Evolutionary conservation across 176 grass and related monocot genomes (phyloP).

Genomic region (Chrysopogon serrulatus): DNA sequence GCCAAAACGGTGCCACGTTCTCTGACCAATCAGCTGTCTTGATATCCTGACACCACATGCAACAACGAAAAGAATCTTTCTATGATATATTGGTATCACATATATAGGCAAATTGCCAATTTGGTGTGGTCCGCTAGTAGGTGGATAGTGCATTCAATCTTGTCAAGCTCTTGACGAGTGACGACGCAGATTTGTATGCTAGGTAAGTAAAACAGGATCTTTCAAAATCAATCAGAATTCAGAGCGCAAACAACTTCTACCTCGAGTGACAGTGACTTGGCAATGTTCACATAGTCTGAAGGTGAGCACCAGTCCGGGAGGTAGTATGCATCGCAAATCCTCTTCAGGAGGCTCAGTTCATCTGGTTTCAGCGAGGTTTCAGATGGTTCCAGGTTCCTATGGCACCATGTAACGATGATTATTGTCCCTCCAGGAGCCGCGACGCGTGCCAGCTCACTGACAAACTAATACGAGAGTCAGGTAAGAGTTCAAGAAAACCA

Average conservation of each 20-base stretch:
- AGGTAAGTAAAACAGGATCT: neutral
- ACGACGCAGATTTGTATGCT: neutral
- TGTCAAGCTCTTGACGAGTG: neutral
- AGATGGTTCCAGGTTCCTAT: constrained; percentile 61
- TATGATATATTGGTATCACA: neutral
- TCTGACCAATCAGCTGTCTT: constrained; percentile 89
- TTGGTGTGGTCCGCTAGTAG: neutral
- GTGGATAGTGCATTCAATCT: neutral
- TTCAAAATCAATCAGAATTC: neutral
- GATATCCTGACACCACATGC: constrained; percentile 57
- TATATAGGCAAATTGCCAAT: neutral
- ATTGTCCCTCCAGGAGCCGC: constrained; percentile 78
- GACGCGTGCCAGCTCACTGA: constrained; percentile 71
- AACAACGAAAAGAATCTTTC: neutral
- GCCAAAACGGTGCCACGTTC: constrained; percentile 96
- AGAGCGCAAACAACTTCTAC: constrained; percentile 17
- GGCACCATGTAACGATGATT: constrained; percentile 97
- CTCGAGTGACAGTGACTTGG: constrained; percentile 68
- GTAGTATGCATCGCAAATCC: constrained; percentile 82
- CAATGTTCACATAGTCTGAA: constrained; percentile 75
- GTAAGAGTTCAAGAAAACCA: neutral
- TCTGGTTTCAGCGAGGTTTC: constrained; percentile 70
- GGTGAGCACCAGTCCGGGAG: constrained; percentile 95
- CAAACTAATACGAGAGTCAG: constrained; percentile 36
- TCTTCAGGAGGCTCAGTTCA: constrained; percentile 78